Evolutionary conservation across 1,139 yeast genomes (phyloP), one percentile per base, ranked within the genome.

Genomic region (Kazachstania sp.): DNA sequence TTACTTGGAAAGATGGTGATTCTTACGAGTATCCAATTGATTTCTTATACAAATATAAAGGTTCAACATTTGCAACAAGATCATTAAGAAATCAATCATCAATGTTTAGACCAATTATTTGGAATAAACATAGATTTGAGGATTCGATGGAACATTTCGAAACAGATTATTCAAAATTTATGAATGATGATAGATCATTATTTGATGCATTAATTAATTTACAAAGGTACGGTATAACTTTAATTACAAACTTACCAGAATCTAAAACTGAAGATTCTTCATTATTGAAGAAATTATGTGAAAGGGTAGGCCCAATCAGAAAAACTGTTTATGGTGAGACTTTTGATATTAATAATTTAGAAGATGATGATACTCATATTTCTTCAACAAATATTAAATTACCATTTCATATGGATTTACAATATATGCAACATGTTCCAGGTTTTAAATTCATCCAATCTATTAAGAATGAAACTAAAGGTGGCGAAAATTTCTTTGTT

Each of bases 351-450:
- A 74, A 72, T 48, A 77, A 79, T 37, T 74, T 73, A 11, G 74
- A 78, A 11, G 66, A 74, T 29, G 85, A 92, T n/a, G 78, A 55
- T 26, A 49, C 75, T 47, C 84, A 86, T 54, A 81, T 85, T 44
- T 94, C 94, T 1, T 79, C 83, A 58, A 83, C 94, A 2, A 72
- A 74, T 44, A 74, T 74, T 1, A 79, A 78, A 53, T 71, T 86
- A 46, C 92, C 92, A 3, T 70, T 86, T 49, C 95, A 86, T 58
- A 85, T 83, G 86, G 95, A 86, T 56, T 71, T 86, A 38, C 71
- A 82, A 45, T 86, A 85, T 65, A 81, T 84, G 60, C 92, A 86
- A 62, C 80, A 88, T 9, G 94, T 94, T 1, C 95, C 95, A 0
- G 95, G 95, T 0, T 69, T 85, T 37, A 94, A 86, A 60, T 64